Evolutionary conservation across 768 basidiomycete genomes (phyloP), one percentile per base, ranked within the genome.

Genomic region (Trametes villosa): DNA sequence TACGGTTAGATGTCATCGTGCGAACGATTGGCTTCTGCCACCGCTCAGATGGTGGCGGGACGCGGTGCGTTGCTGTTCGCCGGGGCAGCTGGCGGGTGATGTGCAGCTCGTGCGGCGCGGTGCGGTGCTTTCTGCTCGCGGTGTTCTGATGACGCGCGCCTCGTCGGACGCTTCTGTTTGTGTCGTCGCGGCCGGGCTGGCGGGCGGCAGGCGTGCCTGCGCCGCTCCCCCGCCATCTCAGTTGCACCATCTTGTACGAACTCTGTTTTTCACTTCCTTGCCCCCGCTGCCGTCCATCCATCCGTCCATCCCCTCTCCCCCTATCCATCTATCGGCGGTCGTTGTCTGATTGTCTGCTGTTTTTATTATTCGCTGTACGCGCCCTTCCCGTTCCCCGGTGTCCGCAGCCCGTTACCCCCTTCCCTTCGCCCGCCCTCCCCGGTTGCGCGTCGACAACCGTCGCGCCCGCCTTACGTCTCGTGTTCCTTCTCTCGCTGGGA

Each of bases 131-230:
- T 58, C 57, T 55, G 45, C 27, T 46, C 47, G 49, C 53, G 17
- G 29, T 27, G 5, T 49, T 44, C 52, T 63, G 52, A 58, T 63
- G 52, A 59, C 57, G 22, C 42, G 46, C 53, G 53, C 52, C 17
- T 45, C n/a, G n/a, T n/a, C 46, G 62, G 62, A 63, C 62, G 47
- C 53, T 63, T 58, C 40, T 58, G 53, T 63, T 45, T 50, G 29
- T 51, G 36, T 56, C 46, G 44, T 42, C 42, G 20, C 36, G 20
- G 33, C 47, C 20, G 38, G 47, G 36, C 9, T 33, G 54, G 22
- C 40, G 26, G 48, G 40, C n/a, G 40, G 48, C 27, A 48, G 2
- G 60, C 24, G 49, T 42, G n/a, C 60, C 29, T 33, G 48, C 46
- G 38, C 24, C 17, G 40, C 17, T n/a, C 34, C 22, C 42, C 31